Evolutionary conservation across 805 yeast species (phyloP).

Genomic region (Kuraishia hungarica): DNA sequence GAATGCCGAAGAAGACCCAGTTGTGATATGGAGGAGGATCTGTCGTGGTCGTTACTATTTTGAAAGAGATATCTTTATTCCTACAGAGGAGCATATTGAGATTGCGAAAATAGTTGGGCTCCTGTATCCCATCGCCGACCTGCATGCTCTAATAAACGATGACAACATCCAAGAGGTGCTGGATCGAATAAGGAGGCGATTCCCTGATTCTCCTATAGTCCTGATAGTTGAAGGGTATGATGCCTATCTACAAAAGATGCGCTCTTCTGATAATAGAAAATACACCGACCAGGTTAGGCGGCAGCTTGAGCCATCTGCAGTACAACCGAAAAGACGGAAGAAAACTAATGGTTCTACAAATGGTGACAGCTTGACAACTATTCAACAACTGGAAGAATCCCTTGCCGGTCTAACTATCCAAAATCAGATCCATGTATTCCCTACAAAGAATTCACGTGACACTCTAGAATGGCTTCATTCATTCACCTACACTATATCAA

Average conservation of each 20-base stretch:
- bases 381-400: slow-evolving; percentile 29
- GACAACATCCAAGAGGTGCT: slow-evolving; percentile 18
- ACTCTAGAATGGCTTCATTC: slow-evolving; percentile 44
- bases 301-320: slow-evolving; percentile 12
- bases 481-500: slow-evolving; percentile 46
- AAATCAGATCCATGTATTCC: slow-evolving; percentile 40
- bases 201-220: slow-evolving; percentile 23
- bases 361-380: slow-evolving; percentile 4
- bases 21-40: slow-evolving; percentile 43
- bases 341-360: neutral
- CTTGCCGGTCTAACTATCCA: slow-evolving; percentile 37
- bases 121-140: slow-evolving; percentile 36
- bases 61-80: slow-evolving; percentile 43
- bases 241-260: slow-evolving; percentile 33
- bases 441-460: slow-evolving; percentile 37
- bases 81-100: slow-evolving; percentile 35
- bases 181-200: slow-evolving; percentile 13
- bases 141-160: slow-evolving; percentile 25
- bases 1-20: slow-evolving; percentile 26
- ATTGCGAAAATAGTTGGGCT: slow-evolving; percentile 25
- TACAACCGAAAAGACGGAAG: neutral
- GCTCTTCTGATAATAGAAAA: slow-evolving; percentile 33
- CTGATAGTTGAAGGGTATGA: slow-evolving; percentile 42
- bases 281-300: slow-evolving; percentile 30
- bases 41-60: slow-evolving; percentile 40